Conservation (phyloP, 768 basidiomycete species). For the Tubosaeta brunneosetosa region DNA sequence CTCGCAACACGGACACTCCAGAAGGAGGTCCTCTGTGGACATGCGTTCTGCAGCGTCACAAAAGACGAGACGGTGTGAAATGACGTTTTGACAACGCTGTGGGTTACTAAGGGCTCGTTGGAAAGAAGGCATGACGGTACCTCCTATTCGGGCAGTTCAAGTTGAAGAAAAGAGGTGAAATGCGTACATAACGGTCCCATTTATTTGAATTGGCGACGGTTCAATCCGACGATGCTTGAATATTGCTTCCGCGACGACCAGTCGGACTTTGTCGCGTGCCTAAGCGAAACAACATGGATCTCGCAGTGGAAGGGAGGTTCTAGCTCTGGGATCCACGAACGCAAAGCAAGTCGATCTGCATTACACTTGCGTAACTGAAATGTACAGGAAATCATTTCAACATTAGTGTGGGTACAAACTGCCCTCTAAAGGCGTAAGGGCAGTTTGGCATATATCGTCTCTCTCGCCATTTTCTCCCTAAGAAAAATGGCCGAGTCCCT, state of each 20-base stretch:
- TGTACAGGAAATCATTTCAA: no score
- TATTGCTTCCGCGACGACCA: no score
- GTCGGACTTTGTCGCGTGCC: no score
- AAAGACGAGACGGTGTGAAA: slow-evolving; percentile 14
- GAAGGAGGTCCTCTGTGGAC: slow-evolving; percentile 9
- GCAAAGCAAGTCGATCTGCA: no score
- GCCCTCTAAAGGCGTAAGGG: no score
- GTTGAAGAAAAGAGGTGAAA: neutral
- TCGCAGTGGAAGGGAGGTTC: no score
- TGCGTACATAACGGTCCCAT: no score
- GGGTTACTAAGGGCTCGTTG: slow-evolving; percentile 5
- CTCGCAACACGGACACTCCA: slow-evolving; percentile 6
- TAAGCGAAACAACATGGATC: no score
- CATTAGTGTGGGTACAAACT: neutral
- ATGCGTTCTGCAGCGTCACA: neutral
- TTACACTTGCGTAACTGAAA: no score
- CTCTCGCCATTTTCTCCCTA: neutral
- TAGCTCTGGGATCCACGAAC: no score
- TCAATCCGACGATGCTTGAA: no score
- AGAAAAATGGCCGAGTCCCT: neutral
- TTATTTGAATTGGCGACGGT: neutral
- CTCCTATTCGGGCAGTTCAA: neutral
- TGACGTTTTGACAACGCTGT: slow-evolving; percentile 7
- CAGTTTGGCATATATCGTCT: neutral
- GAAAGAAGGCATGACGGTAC: slow-evolving; percentile 11